These are phyloP conservation scores for Eucalyptus fibrosa DNA, from an alignment of 345 rosid species.

Conservation along the genomic window DNA sequence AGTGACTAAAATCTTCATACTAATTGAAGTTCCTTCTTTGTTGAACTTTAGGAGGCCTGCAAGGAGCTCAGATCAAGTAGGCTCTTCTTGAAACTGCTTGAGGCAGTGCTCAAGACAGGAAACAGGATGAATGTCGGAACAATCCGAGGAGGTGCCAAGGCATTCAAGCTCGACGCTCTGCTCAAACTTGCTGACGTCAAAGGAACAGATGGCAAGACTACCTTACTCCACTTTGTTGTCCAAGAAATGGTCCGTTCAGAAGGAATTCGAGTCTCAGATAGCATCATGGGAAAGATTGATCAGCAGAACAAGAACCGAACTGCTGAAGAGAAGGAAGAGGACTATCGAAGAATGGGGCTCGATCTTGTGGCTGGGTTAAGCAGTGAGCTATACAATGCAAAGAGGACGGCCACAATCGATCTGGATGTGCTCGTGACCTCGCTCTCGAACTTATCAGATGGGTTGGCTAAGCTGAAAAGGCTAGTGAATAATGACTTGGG, in stretches of 20 bases:
- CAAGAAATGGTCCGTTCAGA: constrained; percentile 86
- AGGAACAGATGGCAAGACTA: constrained; percentile 86
- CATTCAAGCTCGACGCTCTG: constrained; percentile 88
- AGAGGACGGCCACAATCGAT: constrained; percentile 85
- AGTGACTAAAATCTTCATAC: not conserved
- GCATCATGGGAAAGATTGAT: constrained; percentile 84
- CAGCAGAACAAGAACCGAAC: constrained; percentile 49
- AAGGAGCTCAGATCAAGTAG: constrained; percentile 91
- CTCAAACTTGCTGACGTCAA: constrained; percentile 92
- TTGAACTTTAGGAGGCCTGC: constrained; percentile 70
- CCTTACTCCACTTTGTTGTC: constrained; percentile 86
- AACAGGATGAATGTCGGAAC: constrained; percentile 97
- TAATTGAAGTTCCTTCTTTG: not conserved
- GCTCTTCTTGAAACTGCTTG: constrained; percentile 76
- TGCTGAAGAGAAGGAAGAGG: constrained; percentile 69
- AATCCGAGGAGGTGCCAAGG: constrained; percentile 87
- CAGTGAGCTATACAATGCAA: constrained; percentile 78
- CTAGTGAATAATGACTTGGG: constrained; percentile 26
- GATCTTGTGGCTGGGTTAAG: constrained; percentile 80
- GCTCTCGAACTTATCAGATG: constrained; percentile 65
- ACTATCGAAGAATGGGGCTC: constrained; percentile 82
- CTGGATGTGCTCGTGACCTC: constrained; percentile 81
- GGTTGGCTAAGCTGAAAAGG: constrained; percentile 34
- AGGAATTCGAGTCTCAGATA: constrained; percentile 75
- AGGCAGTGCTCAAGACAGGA: constrained; percentile 95